These are phyloP conservation scores for Cladosporium halotolerans DNA, from an alignment of 2,329 filamentous ascomycete genomes.

Conservation along the genomic window DNA sequence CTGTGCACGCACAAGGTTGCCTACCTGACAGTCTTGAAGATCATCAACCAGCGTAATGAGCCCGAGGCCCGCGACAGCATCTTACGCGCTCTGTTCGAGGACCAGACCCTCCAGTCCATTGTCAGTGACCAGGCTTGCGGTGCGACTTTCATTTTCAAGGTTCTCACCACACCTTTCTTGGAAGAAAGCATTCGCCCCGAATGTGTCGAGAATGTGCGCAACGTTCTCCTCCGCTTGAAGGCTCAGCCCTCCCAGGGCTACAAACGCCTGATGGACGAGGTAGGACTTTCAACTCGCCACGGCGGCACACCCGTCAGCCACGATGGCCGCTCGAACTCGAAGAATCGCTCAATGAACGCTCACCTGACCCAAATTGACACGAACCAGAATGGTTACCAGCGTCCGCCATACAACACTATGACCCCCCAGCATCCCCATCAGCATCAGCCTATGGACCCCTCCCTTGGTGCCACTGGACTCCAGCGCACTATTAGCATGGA, in stretches of 20 bases:
- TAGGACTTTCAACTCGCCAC: slow-evolving; percentile 66
- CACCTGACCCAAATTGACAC: slow-evolving; percentile 30
- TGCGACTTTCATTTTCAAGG: slow-evolving; percentile 96
- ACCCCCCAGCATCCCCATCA: slow-evolving; percentile 23
- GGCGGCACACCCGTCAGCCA: slow-evolving; percentile 33
- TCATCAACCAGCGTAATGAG: slow-evolving; percentile 96
- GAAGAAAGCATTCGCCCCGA: slow-evolving; percentile 84
- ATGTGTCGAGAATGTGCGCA: slow-evolving; percentile 87
- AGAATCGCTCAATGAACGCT: slow-evolving; percentile 27
- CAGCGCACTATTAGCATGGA: slow-evolving; percentile 46
- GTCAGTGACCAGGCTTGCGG: slow-evolving; percentile 86
- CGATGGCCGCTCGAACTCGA: slow-evolving; percentile 31
- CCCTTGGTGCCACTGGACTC: slow-evolving; percentile 28
- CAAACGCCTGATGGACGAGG: slow-evolving; percentile 97
- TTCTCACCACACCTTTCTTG: slow-evolving; percentile 93
- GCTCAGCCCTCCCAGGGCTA: slow-evolving; percentile 92
- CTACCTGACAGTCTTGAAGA: slow-evolving; percentile 92
- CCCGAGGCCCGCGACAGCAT: slow-evolving; percentile 86
- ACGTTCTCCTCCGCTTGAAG: slow-evolving; percentile 81
- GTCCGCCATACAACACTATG: slow-evolving; percentile 33
- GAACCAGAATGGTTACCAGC: slow-evolving; percentile 25
- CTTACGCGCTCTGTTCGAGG: slow-evolving; percentile 83
- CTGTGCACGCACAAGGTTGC: slow-evolving; percentile 98
- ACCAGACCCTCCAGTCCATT: slow-evolving; percentile 83
- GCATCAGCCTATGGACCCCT: slow-evolving; percentile 30